Base-by-base conservation (phyloP, 208 protist genomes). In the Acanthamoeba culbertsoni region DNA sequence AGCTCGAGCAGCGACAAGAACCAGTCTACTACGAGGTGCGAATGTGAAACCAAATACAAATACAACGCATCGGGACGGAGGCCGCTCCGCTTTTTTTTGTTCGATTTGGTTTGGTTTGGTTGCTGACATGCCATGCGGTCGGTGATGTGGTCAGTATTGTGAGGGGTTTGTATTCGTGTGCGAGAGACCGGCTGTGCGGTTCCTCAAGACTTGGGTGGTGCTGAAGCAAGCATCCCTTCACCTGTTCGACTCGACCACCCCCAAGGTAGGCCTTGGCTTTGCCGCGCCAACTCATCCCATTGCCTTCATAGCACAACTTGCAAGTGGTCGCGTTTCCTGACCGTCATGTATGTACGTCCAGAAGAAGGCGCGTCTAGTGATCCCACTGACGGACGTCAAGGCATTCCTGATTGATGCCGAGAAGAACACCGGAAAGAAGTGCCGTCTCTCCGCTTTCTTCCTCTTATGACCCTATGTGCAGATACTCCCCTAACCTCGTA, bases 381-480 rank as follows among this genome's bases (percentile, higher is more conserved):
- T 82, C 37, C 71, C 71, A 31, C 71, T 82, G 71, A 20, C 45
- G 71, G 53, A n/a, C 23, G 71, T 82, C 8, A 82, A 82, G 45
- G 71, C 71, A 18, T 53, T 82, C 26, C 71, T 82, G 4, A 8
- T 82, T 3, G 71, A 82, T 43, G 71, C 71, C 2, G 42, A 82
- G 42, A 46, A 53, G 45, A 82, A 82, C 45, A 82, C 71, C 1
- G 71, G 71, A 37, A 82, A 82, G 71, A 48, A 77, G 68, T 77
- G 26, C 68, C 18, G 33, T n/a, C 31, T n/a, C 2, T n/a, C 12
- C n/a, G 8, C 59, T 37, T 42, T 7, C 12, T n/a, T 35, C 7
- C 28, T 7, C 28, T 8, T 26, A 7, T 68, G 6, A 6, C 14
- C n/a, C 42, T 75, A 12, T 16, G 6, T 75, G 3, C 26, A n/a